Conservation (phyloP, 2,329 filamentous ascomycete genomes). For the Aureobasidium lini region DNA sequence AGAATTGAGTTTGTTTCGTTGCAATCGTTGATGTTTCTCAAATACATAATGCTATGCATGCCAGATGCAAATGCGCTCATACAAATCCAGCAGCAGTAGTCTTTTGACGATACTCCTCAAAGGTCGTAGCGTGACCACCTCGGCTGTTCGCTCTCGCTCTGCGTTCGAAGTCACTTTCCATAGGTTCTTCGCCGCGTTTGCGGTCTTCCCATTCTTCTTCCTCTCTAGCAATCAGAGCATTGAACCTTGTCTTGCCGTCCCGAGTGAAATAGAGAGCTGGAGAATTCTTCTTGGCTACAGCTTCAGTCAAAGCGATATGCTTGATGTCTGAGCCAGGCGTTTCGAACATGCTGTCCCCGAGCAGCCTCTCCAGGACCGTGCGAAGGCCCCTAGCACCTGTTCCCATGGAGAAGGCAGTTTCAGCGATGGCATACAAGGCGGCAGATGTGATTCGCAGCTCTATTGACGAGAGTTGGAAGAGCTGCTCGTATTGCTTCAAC, state of each 20-base stretch:
- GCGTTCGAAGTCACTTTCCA: constrained; percentile 22
- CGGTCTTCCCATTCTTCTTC: constrained; percentile 41
- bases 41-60: too few species aligned
- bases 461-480: constrained; percentile 73
- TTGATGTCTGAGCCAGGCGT: constrained; percentile 38
- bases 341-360: constrained; percentile 42
- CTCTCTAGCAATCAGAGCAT: constrained; percentile 33
- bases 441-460: constrained; percentile 76
- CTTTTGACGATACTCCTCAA: constrained; percentile 42
- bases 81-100: constrained; percentile 28
- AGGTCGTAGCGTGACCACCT: constrained; percentile 28
- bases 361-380: constrained; percentile 41
- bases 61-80: neutral
- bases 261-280: constrained; percentile 38
- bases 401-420: constrained; percentile 57
- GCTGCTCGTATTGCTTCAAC: constrained; percentile 77
- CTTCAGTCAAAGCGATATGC: constrained; percentile 40
- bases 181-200: constrained; percentile 22
- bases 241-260: constrained; percentile 32
- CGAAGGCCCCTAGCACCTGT: constrained; percentile 57
- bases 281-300: constrained; percentile 35
- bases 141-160: constrained; percentile 23
- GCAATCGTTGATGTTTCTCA: too few species aligned
- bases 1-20: too few species aligned
- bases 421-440: constrained; percentile 74